phyloP scores from a whole-genome alignment of 2,329 filamentous ascomycete genomes.

The Claviceps lovelessii region DNA sequence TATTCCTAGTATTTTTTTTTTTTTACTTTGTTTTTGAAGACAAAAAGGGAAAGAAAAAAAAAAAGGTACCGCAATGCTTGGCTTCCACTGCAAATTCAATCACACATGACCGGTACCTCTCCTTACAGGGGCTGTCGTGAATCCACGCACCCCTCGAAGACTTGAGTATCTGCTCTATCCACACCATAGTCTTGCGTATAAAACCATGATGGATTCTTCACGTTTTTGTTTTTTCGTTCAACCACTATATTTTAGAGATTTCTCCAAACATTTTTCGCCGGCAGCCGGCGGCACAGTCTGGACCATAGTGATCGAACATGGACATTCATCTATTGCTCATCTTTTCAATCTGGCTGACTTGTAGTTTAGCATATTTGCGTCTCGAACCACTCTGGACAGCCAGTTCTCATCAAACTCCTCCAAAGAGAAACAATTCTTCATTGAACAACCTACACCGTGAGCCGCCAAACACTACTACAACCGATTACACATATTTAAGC shows the following conservation, averaged over 20 bases:
- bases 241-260: background rate
- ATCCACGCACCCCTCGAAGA: background rate
- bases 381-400: background rate
- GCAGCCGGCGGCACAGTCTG: background rate
- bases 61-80: background rate
- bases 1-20: background rate
- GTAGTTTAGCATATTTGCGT: conserved; percentile 3
- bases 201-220: background rate
- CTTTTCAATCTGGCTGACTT: conserved; percentile 8
- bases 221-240: background rate
- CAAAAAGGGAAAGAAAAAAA: too few relatives aligned
- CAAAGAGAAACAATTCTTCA: background rate
- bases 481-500: background rate
- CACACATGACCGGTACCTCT: background rate
- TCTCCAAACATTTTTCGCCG: too few relatives aligned
- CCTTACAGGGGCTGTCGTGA: background rate
- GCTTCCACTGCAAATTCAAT: background rate
- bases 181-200: background rate
- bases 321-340: background rate
- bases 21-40: background rate
- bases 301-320: conserved; percentile 3
- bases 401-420: background rate
- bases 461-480: background rate
- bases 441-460: background rate
- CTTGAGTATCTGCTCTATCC: background rate